A percentile compares a stretch with the other conserved stretches of the same genome.
phyloP scores from a whole-genome alignment of 495 filamentous ascomycete genomes.

The Rhizodiscina lignyota region DNA sequence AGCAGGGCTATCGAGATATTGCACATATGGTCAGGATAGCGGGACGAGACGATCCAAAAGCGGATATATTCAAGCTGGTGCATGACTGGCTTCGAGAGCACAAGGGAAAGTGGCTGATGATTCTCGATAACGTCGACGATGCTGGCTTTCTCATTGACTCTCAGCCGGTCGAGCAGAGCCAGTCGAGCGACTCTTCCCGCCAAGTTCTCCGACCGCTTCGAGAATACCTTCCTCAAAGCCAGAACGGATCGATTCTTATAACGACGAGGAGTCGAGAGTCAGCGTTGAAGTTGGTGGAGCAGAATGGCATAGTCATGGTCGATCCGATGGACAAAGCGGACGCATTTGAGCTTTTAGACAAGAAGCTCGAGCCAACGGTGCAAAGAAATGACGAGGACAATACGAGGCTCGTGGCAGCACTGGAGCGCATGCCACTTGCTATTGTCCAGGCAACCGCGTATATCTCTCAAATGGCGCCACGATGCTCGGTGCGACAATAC shows the following conservation, averaged over 20 bases:
- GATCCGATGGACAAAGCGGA: slow-evolving; percentile 20
- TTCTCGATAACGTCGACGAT: slow-evolving; percentile 39
- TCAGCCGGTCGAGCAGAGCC: neutral
- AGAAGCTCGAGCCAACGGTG: slow-evolving; percentile 17
- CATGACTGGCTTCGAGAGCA: slow-evolving; percentile 22
- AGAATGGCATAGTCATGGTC: slow-evolving; percentile 23
- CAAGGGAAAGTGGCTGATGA: slow-evolving; percentile 28
- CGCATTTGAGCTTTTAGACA: slow-evolving; percentile 23
- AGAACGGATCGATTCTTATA: slow-evolving; percentile 5
- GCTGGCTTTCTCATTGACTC: slow-evolving; percentile 21
- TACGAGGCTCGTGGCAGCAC: slow-evolving; percentile 6
- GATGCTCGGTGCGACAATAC: slow-evolving; percentile 21
- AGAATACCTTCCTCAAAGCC: slow-evolving; percentile 2
- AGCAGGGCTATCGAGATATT: slow-evolving; percentile 11
- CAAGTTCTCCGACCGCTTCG: neutral
- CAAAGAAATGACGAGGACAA: slow-evolving; percentile 3
- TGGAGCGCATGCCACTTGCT: slow-evolving; percentile 12
- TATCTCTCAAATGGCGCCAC: slow-evolving; percentile 7
- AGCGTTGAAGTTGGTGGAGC: slow-evolving; percentile 18
- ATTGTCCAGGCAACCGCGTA: slow-evolving; percentile 10
- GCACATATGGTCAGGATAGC: slow-evolving; percentile 10
- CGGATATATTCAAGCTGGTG: slow-evolving; percentile 21
- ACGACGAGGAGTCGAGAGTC: slow-evolving; percentile 8
- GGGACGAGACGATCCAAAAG: slow-evolving; percentile 16
- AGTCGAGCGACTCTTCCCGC: neutral